These are phyloP conservation scores for Ophiostoma novo-ulmi DNA, from an alignment of 2,329 filamentous ascomycete species.

Conservation along the genomic window DNA sequence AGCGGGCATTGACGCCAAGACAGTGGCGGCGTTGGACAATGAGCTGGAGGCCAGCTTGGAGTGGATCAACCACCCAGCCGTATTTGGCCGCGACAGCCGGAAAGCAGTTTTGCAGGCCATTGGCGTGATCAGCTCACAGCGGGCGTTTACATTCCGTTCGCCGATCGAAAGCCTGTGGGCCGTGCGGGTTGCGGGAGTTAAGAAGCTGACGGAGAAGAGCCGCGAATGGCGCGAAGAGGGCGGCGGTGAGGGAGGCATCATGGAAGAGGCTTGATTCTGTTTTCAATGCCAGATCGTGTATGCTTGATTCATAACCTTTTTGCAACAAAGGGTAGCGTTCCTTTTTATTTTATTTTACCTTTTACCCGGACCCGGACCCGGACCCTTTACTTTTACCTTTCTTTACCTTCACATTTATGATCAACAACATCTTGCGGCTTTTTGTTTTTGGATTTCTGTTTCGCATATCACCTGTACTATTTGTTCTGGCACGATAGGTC, in stretches of 20 bases:
- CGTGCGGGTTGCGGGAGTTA: constrained; percentile 72
- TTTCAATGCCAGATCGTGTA: not conserved
- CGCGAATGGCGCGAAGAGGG: constrained; percentile 88
- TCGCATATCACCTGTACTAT: not conserved
- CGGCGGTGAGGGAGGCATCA: constrained; percentile 64
- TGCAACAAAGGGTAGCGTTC: not conserved
- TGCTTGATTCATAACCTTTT: not conserved
- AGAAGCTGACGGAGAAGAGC: constrained; percentile 73
- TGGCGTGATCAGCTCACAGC: constrained; percentile 90
- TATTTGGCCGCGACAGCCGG: constrained; percentile 87
- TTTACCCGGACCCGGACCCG: not conserved
- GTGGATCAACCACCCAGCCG: constrained; percentile 95
- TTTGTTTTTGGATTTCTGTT: not conserved
- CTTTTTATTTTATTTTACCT: not conserved
- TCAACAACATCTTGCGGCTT: not conserved
- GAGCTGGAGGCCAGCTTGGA: constrained; percentile 88
- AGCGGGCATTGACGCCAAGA: constrained; percentile 74
- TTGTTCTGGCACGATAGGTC: not conserved
- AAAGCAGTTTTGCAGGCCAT: constrained; percentile 96
- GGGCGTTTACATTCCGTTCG: constrained; percentile 88
- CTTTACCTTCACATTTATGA: not conserved
- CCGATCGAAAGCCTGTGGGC: constrained; percentile 89
- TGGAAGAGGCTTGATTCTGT: constrained; percentile 49
- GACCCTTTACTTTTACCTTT: not conserved
- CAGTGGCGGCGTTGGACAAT: constrained; percentile 79